These are phyloP conservation scores for Pseudonectria buxi DNA, from an alignment of 2,329 filamentous ascomycete species.

Conservation along the genomic window DNA sequence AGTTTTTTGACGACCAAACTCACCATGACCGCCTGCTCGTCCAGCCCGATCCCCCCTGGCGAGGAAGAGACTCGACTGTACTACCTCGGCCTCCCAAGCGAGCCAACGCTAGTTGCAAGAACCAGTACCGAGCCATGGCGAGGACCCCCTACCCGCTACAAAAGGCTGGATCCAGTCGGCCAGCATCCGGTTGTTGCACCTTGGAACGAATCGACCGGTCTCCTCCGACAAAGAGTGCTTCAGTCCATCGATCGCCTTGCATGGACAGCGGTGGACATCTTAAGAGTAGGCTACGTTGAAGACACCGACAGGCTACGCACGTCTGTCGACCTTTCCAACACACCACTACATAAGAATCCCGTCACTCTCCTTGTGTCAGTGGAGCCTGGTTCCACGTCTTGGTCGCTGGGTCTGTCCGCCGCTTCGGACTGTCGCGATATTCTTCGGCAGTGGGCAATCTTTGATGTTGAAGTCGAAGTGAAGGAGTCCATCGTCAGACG, in stretches of 20 bases:
- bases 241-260: neutral
- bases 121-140: too few relatives aligned
- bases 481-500: constrained; percentile 1
- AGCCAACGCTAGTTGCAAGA: too few relatives aligned
- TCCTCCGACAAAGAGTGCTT: neutral
- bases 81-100: too few relatives aligned
- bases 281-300: neutral
- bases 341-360: neutral
- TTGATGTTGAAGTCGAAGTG: constrained; percentile 1
- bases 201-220: neutral
- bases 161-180: neutral
- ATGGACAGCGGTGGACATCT: constrained; percentile 1
- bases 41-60: too few relatives aligned
- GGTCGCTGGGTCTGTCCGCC: neutral
- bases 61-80: too few relatives aligned
- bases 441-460: neutral
- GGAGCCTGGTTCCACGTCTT: neutral
- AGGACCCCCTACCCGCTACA: too few relatives aligned
- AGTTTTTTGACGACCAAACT: too few relatives aligned
- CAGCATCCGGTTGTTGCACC: neutral
- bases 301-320: too few relatives aligned
- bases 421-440: constrained; percentile 1
- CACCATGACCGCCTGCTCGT: too few relatives aligned
- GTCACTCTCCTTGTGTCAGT: constrained; percentile 1
- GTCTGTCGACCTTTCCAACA: too few relatives aligned